Percentiles rank a stretch among this genome's conserved stretches.
These are phyloP conservation scores for Dactylonectria macrodidyma DNA, from an alignment of 2,329 filamentous ascomycete genomes.

Conservation along the genomic window DNA sequence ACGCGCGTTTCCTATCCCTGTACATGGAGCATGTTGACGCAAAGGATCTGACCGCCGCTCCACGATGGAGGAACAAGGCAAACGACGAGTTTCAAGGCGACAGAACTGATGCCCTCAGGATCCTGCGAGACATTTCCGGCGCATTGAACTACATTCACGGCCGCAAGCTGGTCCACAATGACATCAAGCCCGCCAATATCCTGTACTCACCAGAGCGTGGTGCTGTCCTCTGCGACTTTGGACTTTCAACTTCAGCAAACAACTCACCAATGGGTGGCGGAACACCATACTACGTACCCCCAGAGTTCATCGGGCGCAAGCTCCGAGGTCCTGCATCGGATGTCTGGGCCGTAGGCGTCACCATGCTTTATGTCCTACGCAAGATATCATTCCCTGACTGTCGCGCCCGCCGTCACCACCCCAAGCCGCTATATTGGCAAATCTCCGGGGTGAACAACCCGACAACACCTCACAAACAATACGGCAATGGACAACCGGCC, in stretches of 20 bases:
- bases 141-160: conserved; percentile 71
- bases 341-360: conserved; percentile 73
- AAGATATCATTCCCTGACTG: conserved; percentile 70
- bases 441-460: conserved; percentile 69
- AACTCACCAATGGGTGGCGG: conserved; percentile 67
- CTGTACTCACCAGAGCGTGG: conserved; percentile 72
- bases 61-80: conserved; percentile 63
- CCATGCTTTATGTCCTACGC: conserved; percentile 72
- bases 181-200: conserved; percentile 75
- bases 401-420: conserved; percentile 63
- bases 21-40: conserved; percentile 75
- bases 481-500: conserved; percentile 58
- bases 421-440: conserved; percentile 69
- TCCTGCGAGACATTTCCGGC: conserved; percentile 67
- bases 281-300: conserved; percentile 74
- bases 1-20: conserved; percentile 71
- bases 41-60: conserved; percentile 65
- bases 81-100: conserved; percentile 67
- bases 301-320: conserved; percentile 71
- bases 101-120: conserved; percentile 65
- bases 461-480: conserved; percentile 50
- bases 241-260: conserved; percentile 65
- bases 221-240: conserved; percentile 74
- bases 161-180: conserved; percentile 70
- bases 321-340: conserved; percentile 69